Percentiles rank a stretch among this genome's conserved stretches.
Conservation (phyloP, 2,329 filamentous ascomycete species). For the Daldinia eschscholtzii region DNA sequence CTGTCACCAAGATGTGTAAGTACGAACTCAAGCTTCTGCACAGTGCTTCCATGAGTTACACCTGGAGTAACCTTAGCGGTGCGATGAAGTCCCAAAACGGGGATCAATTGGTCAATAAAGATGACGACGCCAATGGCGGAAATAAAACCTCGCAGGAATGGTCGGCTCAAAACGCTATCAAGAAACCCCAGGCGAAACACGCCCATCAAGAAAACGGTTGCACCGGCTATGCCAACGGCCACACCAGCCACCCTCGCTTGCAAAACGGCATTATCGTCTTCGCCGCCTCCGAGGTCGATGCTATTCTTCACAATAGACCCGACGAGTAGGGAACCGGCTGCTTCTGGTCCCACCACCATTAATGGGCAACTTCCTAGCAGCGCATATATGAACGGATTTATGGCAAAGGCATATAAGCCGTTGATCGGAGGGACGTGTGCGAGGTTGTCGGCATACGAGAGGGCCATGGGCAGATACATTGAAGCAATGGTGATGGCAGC, state of each 20-base stretch:
- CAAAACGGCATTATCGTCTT: conserved; percentile 72
- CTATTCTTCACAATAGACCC: conserved; percentile 86
- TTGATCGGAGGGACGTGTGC: conserved; percentile 94
- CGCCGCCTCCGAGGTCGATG: conserved; percentile 75
- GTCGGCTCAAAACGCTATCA: conserved; percentile 92
- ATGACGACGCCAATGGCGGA: conserved; percentile 97
- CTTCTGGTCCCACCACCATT: conserved; percentile 95
- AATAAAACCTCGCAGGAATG: conserved; percentile 95
- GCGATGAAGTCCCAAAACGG: conserved; percentile 82
- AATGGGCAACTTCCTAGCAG: conserved; percentile 91
- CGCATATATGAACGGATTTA: conserved; percentile 92
- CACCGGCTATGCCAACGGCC: conserved; percentile 87
- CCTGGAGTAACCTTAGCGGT: conserved; percentile 71
- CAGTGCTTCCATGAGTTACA: conserved; percentile 85
- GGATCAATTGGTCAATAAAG: conserved; percentile 92
- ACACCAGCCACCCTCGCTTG: conserved; percentile 90
- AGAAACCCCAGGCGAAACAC: conserved; percentile 89
- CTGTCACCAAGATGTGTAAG: conserved; percentile 72
- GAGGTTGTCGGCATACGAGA: conserved; percentile 92
- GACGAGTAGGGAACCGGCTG: conserved; percentile 89
- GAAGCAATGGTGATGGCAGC: conserved; percentile 97
- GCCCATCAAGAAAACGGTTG: conserved; percentile 89
- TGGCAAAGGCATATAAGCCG: conserved; percentile 92
- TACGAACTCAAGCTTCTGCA: conserved; percentile 88
- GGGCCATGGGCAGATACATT: conserved; percentile 96